Evolutionary conservation across 1,284 basidiomycete species (phyloP).

Genomic region (Heliocybe sulcata): DNA sequence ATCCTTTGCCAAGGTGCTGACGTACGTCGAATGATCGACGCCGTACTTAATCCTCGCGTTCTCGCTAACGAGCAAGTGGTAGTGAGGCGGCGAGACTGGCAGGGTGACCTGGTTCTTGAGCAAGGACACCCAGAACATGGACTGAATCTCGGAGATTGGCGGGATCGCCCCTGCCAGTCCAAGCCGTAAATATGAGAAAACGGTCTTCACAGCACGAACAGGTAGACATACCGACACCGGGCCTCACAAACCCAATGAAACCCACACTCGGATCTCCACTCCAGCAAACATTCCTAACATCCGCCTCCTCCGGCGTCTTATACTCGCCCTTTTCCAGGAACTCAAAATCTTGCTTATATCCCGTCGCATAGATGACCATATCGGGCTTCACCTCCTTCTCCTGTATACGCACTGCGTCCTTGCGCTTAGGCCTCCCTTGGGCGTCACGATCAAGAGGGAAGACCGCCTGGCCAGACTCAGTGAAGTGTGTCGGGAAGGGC

Average conservation of each 20-base stretch:
- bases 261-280: slow-evolving; percentile 42
- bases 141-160: slow-evolving; percentile 60
- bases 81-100: slow-evolving; percentile 42
- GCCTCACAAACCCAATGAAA: slow-evolving; percentile 59
- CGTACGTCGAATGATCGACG: slow-evolving; percentile 49
- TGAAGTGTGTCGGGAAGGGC: slow-evolving; percentile 48
- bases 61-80: slow-evolving; percentile 49
- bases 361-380: slow-evolving; percentile 45
- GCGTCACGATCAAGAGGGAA: slow-evolving; percentile 26
- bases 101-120: slow-evolving; percentile 34
- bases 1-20: slow-evolving; percentile 53
- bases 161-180: slow-evolving; percentile 63
- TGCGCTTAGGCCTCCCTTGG: slow-evolving; percentile 21
- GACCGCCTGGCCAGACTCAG: slow-evolving; percentile 36
- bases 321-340: slow-evolving; percentile 48
- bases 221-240: slow-evolving; percentile 42
- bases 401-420: slow-evolving; percentile 39
- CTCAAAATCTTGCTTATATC: slow-evolving; percentile 44
- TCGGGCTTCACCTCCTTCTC: slow-evolving; percentile 38
- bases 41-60: slow-evolving; percentile 56
- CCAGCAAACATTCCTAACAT: slow-evolving; percentile 45
- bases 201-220: neutral
- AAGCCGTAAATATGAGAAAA: too few relatives aligned
- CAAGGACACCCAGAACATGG: slow-evolving; percentile 54
- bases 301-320: slow-evolving; percentile 39